Evolutionary conservation across 495 filamentous ascomycete species (phyloP).

Genomic region (Trichoderma gamsii): DNA sequence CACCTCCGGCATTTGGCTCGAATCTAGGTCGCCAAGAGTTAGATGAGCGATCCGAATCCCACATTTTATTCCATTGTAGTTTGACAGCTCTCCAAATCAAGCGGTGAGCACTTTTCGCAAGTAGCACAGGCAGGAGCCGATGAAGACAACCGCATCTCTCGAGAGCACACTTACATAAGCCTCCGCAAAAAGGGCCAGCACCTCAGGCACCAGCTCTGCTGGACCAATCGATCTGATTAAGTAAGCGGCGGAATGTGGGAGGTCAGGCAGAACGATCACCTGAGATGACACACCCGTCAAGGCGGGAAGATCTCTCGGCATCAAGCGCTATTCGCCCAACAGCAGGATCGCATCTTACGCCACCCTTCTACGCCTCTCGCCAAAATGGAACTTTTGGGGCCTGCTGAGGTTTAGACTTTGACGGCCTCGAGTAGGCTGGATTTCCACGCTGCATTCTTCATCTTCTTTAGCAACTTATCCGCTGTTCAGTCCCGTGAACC

Average conservation of each 20-base stretch:
- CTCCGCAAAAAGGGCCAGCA: background rate
- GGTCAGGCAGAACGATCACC: background rate
- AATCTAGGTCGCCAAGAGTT: background rate
- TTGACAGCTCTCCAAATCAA: background rate
- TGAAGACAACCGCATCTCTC: background rate
- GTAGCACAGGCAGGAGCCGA: background rate
- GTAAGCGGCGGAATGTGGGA: background rate
- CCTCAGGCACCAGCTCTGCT: background rate
- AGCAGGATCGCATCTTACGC: background rate
- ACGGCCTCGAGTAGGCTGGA: background rate
- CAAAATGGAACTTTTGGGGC: slow-evolving; percentile 5
- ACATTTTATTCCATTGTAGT: background rate
- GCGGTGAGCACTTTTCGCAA: background rate
- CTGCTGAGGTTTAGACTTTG: background rate
- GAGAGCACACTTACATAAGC: background rate
- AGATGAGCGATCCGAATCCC: background rate
- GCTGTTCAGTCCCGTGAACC: background rate
- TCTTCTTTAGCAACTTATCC: background rate
- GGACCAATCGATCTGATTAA: background rate
- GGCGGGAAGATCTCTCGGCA: slow-evolving; percentile 11
- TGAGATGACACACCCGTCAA: background rate
- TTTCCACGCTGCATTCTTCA: background rate
- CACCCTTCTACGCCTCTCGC: background rate
- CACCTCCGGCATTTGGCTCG: slow-evolving; percentile 7
- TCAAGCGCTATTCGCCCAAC: background rate